A percentile compares a stretch with the other conserved stretches of the same genome.
phyloP scores from a whole-genome alignment of 139 green algal species.

The Bryopsis sp. region DNA sequence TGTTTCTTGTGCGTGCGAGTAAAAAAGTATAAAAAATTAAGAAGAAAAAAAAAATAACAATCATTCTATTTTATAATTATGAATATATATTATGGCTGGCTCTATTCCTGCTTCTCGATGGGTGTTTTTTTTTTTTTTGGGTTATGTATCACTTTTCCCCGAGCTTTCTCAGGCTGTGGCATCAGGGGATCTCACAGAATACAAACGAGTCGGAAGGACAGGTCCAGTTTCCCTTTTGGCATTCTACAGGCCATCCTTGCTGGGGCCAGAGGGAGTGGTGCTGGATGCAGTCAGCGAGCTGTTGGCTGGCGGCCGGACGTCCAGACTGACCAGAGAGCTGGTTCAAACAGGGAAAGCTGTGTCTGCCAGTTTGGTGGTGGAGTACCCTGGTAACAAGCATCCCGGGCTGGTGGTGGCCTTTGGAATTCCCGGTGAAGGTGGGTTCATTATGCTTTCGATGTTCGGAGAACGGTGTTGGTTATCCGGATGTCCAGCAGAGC shows the following conservation, averaged over 20 bases:
- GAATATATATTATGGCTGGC: no score
- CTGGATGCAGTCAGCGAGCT: slow-evolving; percentile 35
- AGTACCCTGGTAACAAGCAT: slow-evolving; percentile 55
- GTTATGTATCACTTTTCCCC: no score
- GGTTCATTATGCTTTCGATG: no score
- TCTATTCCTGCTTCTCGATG: no score
- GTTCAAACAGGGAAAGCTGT: slow-evolving; percentile 40
- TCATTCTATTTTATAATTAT: no score
- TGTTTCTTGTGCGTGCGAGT: no score
- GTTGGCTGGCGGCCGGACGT: neutral
- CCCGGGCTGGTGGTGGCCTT: slow-evolving; percentile 29
- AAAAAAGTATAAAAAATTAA: no score
- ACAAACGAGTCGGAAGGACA: slow-evolving; percentile 23
- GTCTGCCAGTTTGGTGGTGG: slow-evolving; percentile 24
- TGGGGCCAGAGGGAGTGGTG: slow-evolving; percentile 5
- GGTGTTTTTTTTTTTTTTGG: no score
- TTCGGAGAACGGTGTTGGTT: no score
- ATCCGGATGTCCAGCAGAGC: no score
- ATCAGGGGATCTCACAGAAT: neutral
- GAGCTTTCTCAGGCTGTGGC: neutral
- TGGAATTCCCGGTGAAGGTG: slow-evolving; percentile 25
- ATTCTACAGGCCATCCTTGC: slow-evolving; percentile 54
- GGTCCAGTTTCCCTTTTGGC: slow-evolving; percentile 45
- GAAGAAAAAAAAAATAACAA: no score
- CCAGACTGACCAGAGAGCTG: slow-evolving; percentile 25